Conservation (phyloP, 441 rosid species). For the Raphanus hybrid region DNA sequence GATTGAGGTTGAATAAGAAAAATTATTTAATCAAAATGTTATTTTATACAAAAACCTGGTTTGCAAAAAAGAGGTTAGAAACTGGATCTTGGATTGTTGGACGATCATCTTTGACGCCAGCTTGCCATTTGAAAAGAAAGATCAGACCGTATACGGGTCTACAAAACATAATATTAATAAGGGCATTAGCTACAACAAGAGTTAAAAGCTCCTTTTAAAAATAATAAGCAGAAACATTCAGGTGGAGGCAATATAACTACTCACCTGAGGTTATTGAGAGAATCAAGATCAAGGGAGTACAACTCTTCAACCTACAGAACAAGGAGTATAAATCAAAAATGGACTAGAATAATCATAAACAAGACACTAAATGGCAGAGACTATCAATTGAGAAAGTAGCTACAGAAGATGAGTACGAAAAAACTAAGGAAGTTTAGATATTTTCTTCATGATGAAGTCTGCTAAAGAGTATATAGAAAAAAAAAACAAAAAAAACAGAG, state of each 20-base stretch:
- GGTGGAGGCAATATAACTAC: conserved; percentile 19
- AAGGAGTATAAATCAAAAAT: neutral
- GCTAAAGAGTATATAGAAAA: no score
- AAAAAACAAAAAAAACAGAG: neutral
- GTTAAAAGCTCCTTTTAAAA: neutral
- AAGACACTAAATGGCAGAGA: conserved; percentile 1
- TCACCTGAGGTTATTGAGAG: conserved; percentile 85
- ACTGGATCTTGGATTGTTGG: conserved; percentile 79
- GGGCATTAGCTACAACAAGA: neutral
- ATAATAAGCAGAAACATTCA: neutral
- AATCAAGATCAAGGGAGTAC: conserved; percentile 91
- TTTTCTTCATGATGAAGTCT: neutral
- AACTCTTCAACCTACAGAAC: conserved; percentile 84
- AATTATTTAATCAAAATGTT: neutral
- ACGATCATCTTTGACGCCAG: conserved; percentile 90
- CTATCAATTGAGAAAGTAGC: neutral
- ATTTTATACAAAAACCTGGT: conserved; percentile 64
- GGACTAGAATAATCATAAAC: neutral
- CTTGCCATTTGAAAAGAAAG: conserved; percentile 98
- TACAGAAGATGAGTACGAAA: conserved; percentile 1
- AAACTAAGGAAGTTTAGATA: neutral
- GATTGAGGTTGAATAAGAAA: neutral
- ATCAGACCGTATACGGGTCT: conserved; percentile 96
- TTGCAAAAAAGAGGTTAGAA: conserved; percentile 84
- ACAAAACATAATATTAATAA: conserved; percentile 23